Evolutionary conservation across 176 grass and related monocot species (phyloP), one percentile per base, ranked within the genome.

Genomic region (Alloteropsis semialata): DNA sequence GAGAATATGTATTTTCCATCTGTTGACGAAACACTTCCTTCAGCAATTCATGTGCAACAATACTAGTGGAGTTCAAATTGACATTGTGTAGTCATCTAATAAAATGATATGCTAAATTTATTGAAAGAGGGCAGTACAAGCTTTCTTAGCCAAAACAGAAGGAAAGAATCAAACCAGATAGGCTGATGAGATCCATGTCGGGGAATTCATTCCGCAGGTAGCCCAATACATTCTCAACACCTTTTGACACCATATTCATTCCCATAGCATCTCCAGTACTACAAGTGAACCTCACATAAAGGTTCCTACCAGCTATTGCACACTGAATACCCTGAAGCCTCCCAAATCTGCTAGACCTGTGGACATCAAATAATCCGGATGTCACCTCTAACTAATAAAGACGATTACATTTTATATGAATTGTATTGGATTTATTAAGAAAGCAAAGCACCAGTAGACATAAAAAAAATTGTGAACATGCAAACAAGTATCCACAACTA

Each of bases 211-310:
- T 86, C 50, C 33, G 84, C 80, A 97, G 70, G 76, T 89, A 91
- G 57, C 78, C 91, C 84, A 97, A 85, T 27, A 92, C 91, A 87
- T 94, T 84, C 36, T 97, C 87, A 8, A 97, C 91, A 82, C 94
- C 94, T 84, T 94, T 92, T 30, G 94, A 97, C 29, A 94, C 91
- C 87, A 97, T 97, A 75, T 94, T 94, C 94, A 97, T 94, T 64
- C 91, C 94, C 91, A 97, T 97, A 46, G 94, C 91, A 88, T 97
- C 91, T 78, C 94, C 94, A 18, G 91, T 97, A 59, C 89, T 94
- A 78, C 87, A 90, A 54, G 64, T 81, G 74, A 89, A 94, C 72
- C 89, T 91, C 79, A 94, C 88, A 51, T 91, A 97, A 32, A 97
- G 71, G 84, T 97, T 97, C 85, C 91, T 97, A 69, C 94, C 94